Evolutionary conservation across 805 yeast species (phyloP).

Genomic region (Ogataea glucozyma): DNA sequence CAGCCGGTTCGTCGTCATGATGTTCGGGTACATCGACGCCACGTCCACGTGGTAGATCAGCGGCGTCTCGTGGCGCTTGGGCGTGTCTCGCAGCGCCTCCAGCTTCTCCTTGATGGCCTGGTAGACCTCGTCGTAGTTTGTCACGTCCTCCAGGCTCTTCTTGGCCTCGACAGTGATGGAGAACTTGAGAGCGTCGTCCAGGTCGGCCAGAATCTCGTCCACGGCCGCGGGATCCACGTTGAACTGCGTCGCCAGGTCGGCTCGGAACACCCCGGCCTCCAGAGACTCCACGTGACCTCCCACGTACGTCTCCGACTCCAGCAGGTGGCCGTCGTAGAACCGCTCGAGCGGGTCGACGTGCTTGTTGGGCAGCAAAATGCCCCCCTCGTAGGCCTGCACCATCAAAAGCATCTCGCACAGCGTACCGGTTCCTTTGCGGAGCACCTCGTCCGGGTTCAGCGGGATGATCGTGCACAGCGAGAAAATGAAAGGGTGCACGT

Average conservation of each 20-base stretch:
- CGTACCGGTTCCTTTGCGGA: constrained; percentile 98
- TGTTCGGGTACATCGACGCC: constrained; percentile 99
- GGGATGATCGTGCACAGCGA: constrained; percentile 96
- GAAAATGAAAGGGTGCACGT: constrained; percentile 95
- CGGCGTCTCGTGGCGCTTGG: constrained; percentile 74
- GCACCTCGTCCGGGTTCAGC: constrained; percentile 91
- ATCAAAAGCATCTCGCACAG: constrained; percentile 94
- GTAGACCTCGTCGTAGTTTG: constrained; percentile 76
- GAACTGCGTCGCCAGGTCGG: constrained; percentile 78
- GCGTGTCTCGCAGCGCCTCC: constrained; percentile 58
- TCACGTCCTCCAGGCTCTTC: constrained; percentile 71
- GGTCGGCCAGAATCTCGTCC: constrained; percentile 72
- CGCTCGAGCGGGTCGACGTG: constrained; percentile 93
- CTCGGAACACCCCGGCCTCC: constrained; percentile 96
- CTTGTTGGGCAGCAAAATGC: constrained; percentile 86
- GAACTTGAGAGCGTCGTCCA: constrained; percentile 77
- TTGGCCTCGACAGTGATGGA: constrained; percentile 81
- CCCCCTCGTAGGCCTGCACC: constrained; percentile 88
- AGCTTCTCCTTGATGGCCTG: constrained; percentile 55
- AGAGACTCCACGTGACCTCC: constrained; percentile 98
- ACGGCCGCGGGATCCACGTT: constrained; percentile 78
- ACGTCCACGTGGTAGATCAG: constrained; percentile 96
- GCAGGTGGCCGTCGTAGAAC: constrained; percentile 89
- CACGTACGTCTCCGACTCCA: constrained; percentile 95
- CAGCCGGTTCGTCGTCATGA: constrained; percentile 94